These are phyloP conservation scores for Vanilla planifolia DNA, from an alignment of 106 monocot genomes.

Conservation along the genomic window DNA sequence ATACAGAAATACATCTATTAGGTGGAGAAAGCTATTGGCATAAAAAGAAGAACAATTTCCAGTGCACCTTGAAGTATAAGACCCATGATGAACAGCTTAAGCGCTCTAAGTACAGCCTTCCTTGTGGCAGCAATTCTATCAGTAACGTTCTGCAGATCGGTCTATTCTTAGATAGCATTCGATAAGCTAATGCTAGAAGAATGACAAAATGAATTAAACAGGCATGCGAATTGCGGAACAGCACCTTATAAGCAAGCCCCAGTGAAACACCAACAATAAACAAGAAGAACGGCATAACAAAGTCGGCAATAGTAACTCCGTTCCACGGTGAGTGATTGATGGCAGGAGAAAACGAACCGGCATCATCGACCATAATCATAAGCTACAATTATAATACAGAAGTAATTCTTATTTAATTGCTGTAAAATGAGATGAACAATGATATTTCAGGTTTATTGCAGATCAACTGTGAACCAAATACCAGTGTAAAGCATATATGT, in stretches of 20 bases:
- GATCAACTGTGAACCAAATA: no score
- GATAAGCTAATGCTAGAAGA: not conserved
- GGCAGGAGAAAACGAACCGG: slow-evolving; percentile 54
- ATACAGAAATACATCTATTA: no score
- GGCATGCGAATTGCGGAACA: not conserved
- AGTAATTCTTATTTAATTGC: not conserved
- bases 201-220: not conserved
- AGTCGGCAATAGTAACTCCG: slow-evolving; percentile 81
- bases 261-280: slow-evolving; percentile 91
- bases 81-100: slow-evolving; percentile 50
- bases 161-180: not conserved
- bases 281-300: slow-evolving; percentile 98
- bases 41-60: no score
- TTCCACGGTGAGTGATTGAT: slow-evolving; percentile 97
- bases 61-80: slow-evolving; percentile 75
- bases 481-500: no score
- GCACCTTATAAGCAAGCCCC: slow-evolving; percentile 81
- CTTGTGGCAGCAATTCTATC: slow-evolving; percentile 33
- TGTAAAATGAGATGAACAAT: no score
- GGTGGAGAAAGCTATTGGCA: no score
- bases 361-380: slow-evolving; percentile 95
- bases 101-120: slow-evolving; percentile 43
- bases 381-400: slow-evolving; percentile 40
- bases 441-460: no score
- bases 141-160: slow-evolving; percentile 40